Evolutionary conservation across 345 rosid species (phyloP).

Genomic region (Arabis alpina): DNA sequence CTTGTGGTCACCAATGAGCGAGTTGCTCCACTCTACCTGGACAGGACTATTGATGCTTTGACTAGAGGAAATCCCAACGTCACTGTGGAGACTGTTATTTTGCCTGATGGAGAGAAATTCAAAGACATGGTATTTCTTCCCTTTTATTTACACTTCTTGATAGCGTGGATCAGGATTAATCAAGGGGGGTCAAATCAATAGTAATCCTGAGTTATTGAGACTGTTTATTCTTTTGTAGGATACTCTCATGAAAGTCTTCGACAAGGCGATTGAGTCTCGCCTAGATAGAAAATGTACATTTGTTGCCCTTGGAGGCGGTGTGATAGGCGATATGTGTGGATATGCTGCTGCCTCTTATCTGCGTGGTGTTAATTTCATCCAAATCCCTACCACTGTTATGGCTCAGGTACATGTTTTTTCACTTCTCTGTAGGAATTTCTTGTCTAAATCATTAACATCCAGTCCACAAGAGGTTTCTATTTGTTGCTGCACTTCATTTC

Average conservation of each 20-base stretch:
- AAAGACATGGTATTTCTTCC: conserved; percentile 73
- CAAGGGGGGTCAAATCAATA: background rate
- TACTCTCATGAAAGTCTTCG: conserved; percentile 85
- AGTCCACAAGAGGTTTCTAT: background rate
- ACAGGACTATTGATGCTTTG: conserved; percentile 76
- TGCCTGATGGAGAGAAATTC: conserved; percentile 93
- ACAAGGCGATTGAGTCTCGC: conserved; percentile 90
- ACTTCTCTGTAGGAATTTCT: background rate
- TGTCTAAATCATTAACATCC: conserved; percentile 7
- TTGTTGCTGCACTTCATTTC: conserved; percentile 1
- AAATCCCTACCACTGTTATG: conserved; percentile 99
- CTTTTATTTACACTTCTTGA: background rate
- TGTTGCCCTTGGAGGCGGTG: conserved; percentile 99
- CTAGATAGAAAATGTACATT: conserved; percentile 84
- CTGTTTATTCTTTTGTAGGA: conserved; percentile 53
- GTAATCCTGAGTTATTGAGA: background rate
- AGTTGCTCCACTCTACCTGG: conserved; percentile 76
- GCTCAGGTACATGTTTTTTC: conserved; percentile 63
- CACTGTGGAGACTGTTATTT: conserved; percentile 76
- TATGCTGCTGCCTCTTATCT: conserved; percentile 94
- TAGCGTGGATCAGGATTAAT: background rate
- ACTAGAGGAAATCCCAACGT: conserved; percentile 82
- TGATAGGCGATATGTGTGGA: conserved; percentile 98
- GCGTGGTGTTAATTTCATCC: conserved; percentile 98
- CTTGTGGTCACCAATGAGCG: conserved; percentile 86